Base-by-base conservation (phyloP, 352 stramenopile species). In the Globisporangium emineosum region DNA sequence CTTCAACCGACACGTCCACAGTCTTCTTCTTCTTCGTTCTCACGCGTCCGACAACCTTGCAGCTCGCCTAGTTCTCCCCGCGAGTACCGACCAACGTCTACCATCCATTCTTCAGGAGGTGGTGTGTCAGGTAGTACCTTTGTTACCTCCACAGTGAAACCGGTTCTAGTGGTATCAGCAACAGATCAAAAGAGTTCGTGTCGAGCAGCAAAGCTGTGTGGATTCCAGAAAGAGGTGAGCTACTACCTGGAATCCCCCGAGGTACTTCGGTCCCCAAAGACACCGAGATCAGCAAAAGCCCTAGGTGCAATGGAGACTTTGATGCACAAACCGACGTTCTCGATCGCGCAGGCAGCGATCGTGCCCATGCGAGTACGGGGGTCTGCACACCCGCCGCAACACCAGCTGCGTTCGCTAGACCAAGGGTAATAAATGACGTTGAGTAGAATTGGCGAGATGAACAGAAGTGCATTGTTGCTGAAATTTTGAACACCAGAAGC, bases 321-420 rank as follows among this genome's bases (percentile, higher is more conserved):
- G 35, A 66, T 70, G 64, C 57, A 66, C 43, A 42, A 33, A 3
- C 64, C 64, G 7, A 54, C 64, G 29, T 70, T 50, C 35, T 66
- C 64, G 13, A 62, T 70, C 45, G 40, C 57, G 7, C 30, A 56
- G 19, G 53, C 57, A 4, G 49, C 42, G 29, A 19, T 45, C 2
- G n/a, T 65, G 23, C 21, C 59, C 5, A 56, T 64, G 42, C 57
- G 57, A 42, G 8, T 12, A 56, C 21, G 29, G 5, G n/a, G 9
- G 19, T 12, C 13, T 8, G 25, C 29, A 32, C 57, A 29, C 1
- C 58, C 23, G 21, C 51, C 17, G 55, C 57, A 52, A 19, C 19
- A 55, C 23, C 21, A 60, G 21, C 21, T 12, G 2, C 56, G 6
- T 1, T 13, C 5, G 1, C 15, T 3, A 25, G 35, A 65, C 35